Conservation (phyloP, 331 rosid genomes). For the Pyracantha coccinea region DNA sequence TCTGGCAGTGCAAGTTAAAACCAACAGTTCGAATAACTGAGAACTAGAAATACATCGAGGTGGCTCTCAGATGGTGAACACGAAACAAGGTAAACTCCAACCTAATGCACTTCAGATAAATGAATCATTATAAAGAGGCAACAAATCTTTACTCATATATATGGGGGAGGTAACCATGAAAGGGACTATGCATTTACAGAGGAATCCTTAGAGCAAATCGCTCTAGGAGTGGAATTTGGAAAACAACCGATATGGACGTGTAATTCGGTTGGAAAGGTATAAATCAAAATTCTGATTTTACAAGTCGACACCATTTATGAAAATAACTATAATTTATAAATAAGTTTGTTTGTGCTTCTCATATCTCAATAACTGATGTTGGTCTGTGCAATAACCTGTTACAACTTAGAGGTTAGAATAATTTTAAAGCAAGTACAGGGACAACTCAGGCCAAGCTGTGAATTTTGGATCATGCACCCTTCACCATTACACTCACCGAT, state of each 20-base stretch:
- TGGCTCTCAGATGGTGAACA: not conserved
- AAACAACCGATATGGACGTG: not conserved
- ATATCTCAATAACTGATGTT: not conserved
- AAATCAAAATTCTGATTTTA: not conserved
- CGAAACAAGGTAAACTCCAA: not conserved
- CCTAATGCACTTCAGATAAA: too few species aligned
- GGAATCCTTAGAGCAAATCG: not conserved
- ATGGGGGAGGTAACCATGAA: not conserved
- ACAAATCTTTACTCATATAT: too few species aligned
- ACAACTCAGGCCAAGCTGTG: not conserved
- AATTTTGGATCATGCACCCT: not conserved
- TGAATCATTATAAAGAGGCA: too few species aligned
- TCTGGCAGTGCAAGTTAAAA: not conserved
- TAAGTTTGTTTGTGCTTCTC: not conserved
- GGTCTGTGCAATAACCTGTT: not conserved
- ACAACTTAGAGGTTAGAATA: not conserved
- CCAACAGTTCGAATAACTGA: not conserved
- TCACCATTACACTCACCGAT: not conserved
- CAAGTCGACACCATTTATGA: not conserved
- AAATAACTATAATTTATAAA: not conserved
- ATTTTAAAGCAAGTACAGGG: not conserved
- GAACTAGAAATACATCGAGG: not conserved
- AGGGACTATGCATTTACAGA: not conserved
- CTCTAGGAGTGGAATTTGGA: not conserved
- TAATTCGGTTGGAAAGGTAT: not conserved